These are phyloP conservation scores for Dactylellina parvicollis DNA, from an alignment of 2,329 filamentous ascomycete species.

Conservation along the genomic window DNA sequence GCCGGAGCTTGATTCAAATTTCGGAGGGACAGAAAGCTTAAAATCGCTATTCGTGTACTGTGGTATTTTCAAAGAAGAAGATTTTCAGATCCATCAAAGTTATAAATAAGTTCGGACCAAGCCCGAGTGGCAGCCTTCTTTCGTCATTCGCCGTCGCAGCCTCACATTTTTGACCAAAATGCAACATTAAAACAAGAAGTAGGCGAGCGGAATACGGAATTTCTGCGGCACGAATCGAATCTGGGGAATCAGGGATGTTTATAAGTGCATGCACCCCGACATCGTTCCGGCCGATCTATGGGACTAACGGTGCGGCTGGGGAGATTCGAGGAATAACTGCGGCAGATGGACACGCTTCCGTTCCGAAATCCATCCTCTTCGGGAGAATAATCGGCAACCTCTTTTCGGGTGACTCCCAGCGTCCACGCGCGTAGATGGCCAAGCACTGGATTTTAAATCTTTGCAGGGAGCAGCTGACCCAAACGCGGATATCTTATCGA, in stretches of 20 bases:
- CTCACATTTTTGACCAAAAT: neutral
- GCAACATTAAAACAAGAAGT: neutral
- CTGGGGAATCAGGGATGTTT: slow-evolving; percentile 34
- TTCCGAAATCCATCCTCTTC: slow-evolving; percentile 44
- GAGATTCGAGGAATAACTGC: slow-evolving; percentile 43
- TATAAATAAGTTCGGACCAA: neutral
- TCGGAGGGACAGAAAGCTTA: neutral
- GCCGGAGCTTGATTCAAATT: neutral
- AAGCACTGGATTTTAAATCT: too few species aligned
- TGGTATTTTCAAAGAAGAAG: too few species aligned
- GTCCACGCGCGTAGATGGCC: too few species aligned
- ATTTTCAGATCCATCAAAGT: neutral
- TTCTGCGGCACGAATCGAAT: slow-evolving; percentile 34
- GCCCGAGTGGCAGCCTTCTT: neutral
- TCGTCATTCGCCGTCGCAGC: neutral
- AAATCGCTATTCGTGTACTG: too few species aligned
- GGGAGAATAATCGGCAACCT: slow-evolving; percentile 46
- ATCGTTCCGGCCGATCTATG: slow-evolving; percentile 22
- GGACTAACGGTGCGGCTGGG: neutral
- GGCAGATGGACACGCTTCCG: slow-evolving; percentile 7
- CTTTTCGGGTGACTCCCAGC: neutral
- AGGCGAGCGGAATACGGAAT: neutral
- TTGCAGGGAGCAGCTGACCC: too few species aligned
- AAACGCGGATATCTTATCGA: too few species aligned
- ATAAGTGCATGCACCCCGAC: slow-evolving; percentile 1